Conservation (phyloP, 192 early-diverging fungal genomes). For the Phlyctochytrium bullatum region DNA sequence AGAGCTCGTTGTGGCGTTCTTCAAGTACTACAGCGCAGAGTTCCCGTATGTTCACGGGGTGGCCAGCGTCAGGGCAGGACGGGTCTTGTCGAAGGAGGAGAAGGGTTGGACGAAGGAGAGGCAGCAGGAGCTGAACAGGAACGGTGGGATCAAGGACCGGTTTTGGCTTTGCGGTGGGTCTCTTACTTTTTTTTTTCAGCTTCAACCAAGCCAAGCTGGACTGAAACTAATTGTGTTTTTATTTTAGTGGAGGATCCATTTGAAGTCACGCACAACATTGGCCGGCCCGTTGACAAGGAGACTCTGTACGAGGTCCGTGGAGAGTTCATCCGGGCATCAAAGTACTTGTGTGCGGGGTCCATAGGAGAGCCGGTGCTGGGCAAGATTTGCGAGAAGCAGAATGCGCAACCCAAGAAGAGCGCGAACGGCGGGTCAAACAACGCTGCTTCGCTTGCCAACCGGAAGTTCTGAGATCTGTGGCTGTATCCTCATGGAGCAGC, state of each 20-base stretch:
- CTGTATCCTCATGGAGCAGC: no score
- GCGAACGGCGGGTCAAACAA: not conserved
- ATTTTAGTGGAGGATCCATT: constrained; percentile 36
- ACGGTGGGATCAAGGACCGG: constrained; percentile 29
- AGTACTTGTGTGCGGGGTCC: constrained; percentile 24
- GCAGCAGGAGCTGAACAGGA: constrained; percentile 32
- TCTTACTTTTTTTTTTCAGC: not conserved
- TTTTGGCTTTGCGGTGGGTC: constrained; percentile 33
- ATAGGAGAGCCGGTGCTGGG: constrained; percentile 9
- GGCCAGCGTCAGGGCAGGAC: constrained; percentile 27
- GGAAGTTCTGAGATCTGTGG: no score
- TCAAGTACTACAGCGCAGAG: constrained; percentile 35
- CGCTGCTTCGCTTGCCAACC: no score
- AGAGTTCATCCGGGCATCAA: constrained; percentile 31
- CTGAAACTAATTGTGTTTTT: constrained; percentile 1
- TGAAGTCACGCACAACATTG: constrained; percentile 29
- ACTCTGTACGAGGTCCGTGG: constrained; percentile 32
- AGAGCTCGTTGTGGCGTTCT: constrained; percentile 35
- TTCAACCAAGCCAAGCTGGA: no score
- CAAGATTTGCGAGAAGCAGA: constrained; percentile 23
- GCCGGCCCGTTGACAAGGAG: constrained; percentile 35
- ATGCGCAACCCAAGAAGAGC: not conserved
- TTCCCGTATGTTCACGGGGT: constrained; percentile 36
- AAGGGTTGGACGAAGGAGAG: constrained; percentile 38
- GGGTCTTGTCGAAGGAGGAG: constrained; percentile 30